Conservation (phyloP, 1,139 yeast species). For the Saccharomyces uvarum region DNA sequence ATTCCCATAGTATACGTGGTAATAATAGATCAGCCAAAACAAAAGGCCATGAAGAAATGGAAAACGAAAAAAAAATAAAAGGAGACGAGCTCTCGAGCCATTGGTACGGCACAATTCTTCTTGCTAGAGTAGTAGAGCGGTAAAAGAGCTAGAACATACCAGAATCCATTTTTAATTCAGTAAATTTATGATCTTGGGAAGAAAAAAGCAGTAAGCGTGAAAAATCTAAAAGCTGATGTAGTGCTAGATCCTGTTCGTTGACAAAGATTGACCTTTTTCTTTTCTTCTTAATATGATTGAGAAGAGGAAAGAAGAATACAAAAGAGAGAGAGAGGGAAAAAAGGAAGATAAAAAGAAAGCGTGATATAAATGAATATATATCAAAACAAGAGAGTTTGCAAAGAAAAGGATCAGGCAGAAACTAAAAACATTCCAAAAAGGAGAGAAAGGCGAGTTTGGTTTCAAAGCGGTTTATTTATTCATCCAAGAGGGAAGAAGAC, state of each 20-base stretch:
- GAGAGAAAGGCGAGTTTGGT: background rate
- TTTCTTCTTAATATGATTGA: background rate
- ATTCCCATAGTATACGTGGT: background rate
- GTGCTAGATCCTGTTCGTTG: background rate
- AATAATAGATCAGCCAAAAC: background rate
- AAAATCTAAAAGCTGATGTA: conserved; percentile 1
- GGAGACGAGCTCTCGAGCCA: background rate
- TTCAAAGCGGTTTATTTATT: background rate
- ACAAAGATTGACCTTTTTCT: background rate
- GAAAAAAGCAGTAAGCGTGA: background rate
- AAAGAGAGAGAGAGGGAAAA: background rate
- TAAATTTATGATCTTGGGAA: background rate
- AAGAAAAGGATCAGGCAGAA: background rate
- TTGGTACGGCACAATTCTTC: background rate
- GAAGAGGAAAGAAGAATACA: background rate
- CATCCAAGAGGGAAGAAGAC: background rate
- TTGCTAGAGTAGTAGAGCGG: background rate
- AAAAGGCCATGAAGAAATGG: background rate
- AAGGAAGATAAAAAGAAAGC: background rate
- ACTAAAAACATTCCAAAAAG: background rate
- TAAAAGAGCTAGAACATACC: conserved; percentile 14
- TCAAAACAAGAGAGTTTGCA: background rate
- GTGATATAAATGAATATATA: conserved; percentile 1
- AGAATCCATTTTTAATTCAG: conserved; percentile 20
- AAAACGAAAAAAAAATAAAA: background rate